Percentiles rank a stretch among this genome's conserved stretches.
Evolutionary conservation across 371 early-diverging fungal genomes (phyloP).

Genomic region (Mortierella sp.): DNA sequence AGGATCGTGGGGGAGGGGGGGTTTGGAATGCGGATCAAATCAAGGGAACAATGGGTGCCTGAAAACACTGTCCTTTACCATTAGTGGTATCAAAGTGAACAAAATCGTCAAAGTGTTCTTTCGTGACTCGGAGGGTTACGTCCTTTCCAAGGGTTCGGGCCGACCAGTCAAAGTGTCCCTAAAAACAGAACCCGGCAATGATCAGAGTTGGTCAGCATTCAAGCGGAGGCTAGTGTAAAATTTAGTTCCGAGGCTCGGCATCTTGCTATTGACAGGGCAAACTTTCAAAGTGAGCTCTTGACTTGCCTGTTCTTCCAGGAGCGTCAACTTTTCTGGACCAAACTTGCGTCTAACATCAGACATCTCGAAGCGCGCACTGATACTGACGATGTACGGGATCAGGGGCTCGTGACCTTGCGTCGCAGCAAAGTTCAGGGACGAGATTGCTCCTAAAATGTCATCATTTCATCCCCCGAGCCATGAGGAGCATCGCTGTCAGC

Average conservation of each 20-base stretch:
- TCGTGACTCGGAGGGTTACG: slow-evolving; percentile 36
- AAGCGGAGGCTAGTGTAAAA: too few species aligned
- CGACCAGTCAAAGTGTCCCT: slow-evolving; percentile 52
- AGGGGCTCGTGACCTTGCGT: slow-evolving; percentile 46
- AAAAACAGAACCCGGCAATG: too few species aligned
- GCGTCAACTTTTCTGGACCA: slow-evolving; percentile 36
- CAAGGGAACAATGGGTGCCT: not conserved
- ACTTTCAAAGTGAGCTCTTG: too few species aligned
- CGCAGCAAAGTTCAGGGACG: slow-evolving; percentile 65
- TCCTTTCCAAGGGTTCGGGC: slow-evolving; percentile 42
- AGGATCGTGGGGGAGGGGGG: not conserved
- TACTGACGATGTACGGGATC: slow-evolving; percentile 57
- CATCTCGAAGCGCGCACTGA: slow-evolving; percentile 68
- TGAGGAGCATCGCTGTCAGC: not conserved
- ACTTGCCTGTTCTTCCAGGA: slow-evolving; percentile 46
- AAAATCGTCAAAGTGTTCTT: slow-evolving; percentile 44
- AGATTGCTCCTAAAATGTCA: slow-evolving; percentile 58
- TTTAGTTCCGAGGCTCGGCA: not conserved
- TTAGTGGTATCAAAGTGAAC: slow-evolving; percentile 41
- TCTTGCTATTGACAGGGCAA: not conserved
- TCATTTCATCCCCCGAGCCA: too few species aligned
- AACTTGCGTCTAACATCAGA: slow-evolving; percentile 40
- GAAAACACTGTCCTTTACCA: slow-evolving; percentile 15
- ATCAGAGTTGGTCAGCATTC: too few species aligned
- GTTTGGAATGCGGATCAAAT: too few species aligned